A percentile compares a stretch with the other conserved stretches of the same genome.
Evolutionary conservation across 1,284 basidiomycete species (phyloP).

Genomic region (Salmacisia buchloeana): DNA sequence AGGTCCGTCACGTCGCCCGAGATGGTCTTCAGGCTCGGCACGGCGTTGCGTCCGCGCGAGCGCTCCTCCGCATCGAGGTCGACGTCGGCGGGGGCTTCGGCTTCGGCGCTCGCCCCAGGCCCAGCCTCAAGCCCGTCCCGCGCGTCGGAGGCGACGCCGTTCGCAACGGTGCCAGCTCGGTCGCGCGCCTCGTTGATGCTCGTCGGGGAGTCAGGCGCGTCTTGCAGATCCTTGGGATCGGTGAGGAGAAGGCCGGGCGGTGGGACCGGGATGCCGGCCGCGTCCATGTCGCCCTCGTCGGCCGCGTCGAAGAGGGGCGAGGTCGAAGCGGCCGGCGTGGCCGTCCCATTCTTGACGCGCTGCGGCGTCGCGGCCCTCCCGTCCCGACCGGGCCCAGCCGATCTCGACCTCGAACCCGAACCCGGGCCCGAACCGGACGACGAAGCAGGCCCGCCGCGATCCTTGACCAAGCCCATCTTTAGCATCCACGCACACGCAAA

Average conservation of each 20-base stretch:
- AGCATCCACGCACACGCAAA: slow-evolving; percentile 89
- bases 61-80: too few species aligned
- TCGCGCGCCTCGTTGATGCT: too few species aligned
- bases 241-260: neutral
- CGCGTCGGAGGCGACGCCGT: too few species aligned
- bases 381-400: neutral
- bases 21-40: too few species aligned
- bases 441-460: slow-evolving; percentile 1
- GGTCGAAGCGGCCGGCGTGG: neutral
- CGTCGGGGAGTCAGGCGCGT: too few species aligned
- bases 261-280: neutral
- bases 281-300: neutral
- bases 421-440: neutral
- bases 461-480: slow-evolving; percentile 69
- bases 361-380: neutral
- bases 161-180: too few species aligned
- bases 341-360: slow-evolving; percentile 2
- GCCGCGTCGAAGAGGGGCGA: neutral
- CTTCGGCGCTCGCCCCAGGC: too few species aligned
- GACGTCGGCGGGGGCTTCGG: too few species aligned
- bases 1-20: too few species aligned
- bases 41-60: too few species aligned
- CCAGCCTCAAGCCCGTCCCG: too few species aligned
- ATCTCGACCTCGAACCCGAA: neutral
- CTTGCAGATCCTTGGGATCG: too few species aligned